Evolutionary conservation across 352 stramenopile species (phyloP), one percentile per base, ranked within the genome.

Genomic region (Pythium angustatum): DNA sequence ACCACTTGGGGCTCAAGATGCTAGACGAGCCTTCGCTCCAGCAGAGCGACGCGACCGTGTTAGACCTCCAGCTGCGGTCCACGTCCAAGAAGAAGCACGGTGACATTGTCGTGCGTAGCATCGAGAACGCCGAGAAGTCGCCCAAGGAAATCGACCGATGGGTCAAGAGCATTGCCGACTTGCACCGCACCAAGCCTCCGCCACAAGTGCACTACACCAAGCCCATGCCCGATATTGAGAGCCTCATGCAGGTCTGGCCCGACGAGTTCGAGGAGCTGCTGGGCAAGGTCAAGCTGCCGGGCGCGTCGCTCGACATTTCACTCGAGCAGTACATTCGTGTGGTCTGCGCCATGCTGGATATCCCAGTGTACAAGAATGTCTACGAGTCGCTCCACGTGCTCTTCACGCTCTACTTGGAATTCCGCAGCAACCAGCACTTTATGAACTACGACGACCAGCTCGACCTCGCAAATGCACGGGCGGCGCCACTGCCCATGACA

Each of bases 341-440:
- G 43, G 78, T 97, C 45, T 98, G 96, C 55, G 88, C 94, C 8
- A 78, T 99, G 40, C 73, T 98, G 27, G 96, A 98, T 60, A 97
- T 99, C 54, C 96, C 96, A 0, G 85, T 98, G 51, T 90, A 98
- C 80, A 94, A 95, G 73, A 96, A 96, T 69, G 79, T 98, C 51
- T 90, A 97, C 71, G 88, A 99, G 73, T 97, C 89, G 64, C 80
- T 99, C 12, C 96, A 99, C 69, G 81, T 98, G 49, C 79, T 99
- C 45, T 98, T 99, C 65, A 97, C 88, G 30, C 72, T 98, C 31
- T 99, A 95, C 72, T 68, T 94, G 40, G 88, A 97, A 65, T 98
- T 97, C 75, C 81, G 78, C 50, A 94, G 81, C 65, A 98, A 98
- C 75, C 90, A 96, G 74, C 92, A 98, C 66, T 98, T 98, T 50